Evolutionary conservation across 495 filamentous ascomycete genomes (phyloP).

Genomic region (Hamigera avellanea): DNA sequence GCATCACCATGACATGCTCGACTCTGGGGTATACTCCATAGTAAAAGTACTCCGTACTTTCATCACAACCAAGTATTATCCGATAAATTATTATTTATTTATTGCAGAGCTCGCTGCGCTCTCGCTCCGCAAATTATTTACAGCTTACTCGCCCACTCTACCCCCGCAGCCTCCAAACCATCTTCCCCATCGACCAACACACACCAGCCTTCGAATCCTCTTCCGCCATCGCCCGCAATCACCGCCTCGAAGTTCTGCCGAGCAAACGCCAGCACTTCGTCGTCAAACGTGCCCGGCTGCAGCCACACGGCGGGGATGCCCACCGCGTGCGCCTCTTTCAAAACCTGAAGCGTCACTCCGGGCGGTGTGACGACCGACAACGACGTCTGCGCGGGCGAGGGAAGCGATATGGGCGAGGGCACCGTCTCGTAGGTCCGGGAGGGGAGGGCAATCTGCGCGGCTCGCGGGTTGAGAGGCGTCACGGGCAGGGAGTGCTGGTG

Average conservation of each 20-base stretch:
- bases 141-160: conserved; percentile 33
- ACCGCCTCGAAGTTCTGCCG: conserved; percentile 52
- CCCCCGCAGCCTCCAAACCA: conserved; percentile 49
- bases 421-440: conserved; percentile 49
- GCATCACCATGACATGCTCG: not conserved
- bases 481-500: conserved; percentile 61
- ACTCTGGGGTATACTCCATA: too few relatives aligned
- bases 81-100: too few relatives aligned
- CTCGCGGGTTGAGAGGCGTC: conserved; percentile 70
- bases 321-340: conserved; percentile 68
- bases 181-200: conserved; percentile 82
- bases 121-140: too few relatives aligned
- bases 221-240: conserved; percentile 57
- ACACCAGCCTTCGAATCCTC: conserved; percentile 73
- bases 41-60: too few relatives aligned
- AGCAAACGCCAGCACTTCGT: conserved; percentile 58
- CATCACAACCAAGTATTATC: too few relatives aligned
- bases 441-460: conserved; percentile 44
- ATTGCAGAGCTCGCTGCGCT: too few relatives aligned
- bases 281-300: conserved; percentile 81
- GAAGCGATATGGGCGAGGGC: conserved; percentile 50
- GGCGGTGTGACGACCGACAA: conserved; percentile 80
- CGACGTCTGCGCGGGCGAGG: conserved; percentile 57
- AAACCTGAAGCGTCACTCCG: conserved; percentile 48
- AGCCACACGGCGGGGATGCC: conserved; percentile 80